Evolutionary conservation across 129 eudicot genomes (phyloP).

Genomic region (Flaveria brownii): DNA sequence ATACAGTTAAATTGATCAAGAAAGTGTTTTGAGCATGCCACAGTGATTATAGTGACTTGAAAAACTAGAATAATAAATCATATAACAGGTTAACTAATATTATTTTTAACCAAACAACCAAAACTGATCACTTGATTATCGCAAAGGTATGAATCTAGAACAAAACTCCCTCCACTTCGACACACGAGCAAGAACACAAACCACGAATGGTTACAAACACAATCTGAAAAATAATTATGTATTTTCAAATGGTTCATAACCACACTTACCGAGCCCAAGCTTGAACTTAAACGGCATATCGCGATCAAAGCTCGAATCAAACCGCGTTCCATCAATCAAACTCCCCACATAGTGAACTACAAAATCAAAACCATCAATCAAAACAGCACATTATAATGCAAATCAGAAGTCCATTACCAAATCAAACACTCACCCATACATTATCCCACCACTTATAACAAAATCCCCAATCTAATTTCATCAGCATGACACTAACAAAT

Average conservation of each 20-base stretch:
- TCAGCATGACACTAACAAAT: background rate
- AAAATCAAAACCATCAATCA: background rate
- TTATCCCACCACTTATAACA: background rate
- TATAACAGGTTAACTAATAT: too few species aligned
- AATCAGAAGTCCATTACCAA: background rate
- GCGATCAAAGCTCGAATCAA: constrained; percentile 35
- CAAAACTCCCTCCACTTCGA: background rate
- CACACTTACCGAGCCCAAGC: constrained; percentile 39
- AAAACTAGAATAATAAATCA: too few species aligned
- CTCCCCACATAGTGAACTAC: constrained; percentile 44
- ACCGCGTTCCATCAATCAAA: constrained; percentile 37
- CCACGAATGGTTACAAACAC: background rate
- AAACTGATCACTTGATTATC: too few species aligned
- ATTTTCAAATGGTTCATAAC: background rate
- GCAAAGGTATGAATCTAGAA: background rate
- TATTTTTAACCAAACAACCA: too few species aligned
- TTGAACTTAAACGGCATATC: constrained; percentile 42
- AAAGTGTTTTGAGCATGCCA: too few species aligned
- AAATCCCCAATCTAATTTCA: background rate
- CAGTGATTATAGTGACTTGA: too few species aligned
- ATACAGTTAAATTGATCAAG: background rate
- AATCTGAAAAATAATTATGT: constrained; percentile 1
- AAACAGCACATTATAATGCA: background rate
- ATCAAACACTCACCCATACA: background rate
- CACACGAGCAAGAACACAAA: constrained; percentile 1